Evolutionary conservation across 2,329 filamentous ascomycete genomes (phyloP), one percentile per base, ranked within the genome.

Genomic region (Clonostachys byssicola): DNA sequence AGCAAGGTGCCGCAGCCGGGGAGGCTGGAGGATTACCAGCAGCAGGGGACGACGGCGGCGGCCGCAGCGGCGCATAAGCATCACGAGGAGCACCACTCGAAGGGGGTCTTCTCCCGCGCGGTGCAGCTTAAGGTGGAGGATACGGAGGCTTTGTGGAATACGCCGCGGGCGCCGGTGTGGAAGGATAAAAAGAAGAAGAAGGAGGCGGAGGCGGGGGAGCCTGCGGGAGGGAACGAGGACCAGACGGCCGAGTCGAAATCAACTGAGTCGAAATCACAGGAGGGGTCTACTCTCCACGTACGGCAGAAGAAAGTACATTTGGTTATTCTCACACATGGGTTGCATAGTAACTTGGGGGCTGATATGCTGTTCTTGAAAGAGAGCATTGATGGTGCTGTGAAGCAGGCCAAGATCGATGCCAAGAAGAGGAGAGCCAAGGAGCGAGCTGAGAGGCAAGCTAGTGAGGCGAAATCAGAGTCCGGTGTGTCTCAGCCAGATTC

Each of bases 321-420:
- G 40, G 94, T 99, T 20, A 77, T 99, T 34, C 70, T 99, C 44
- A 97, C 94, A 0, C 94, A 99, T 69, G 94, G 94, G 0, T 67
- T 99, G 52, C 94, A 99, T 65, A 96, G 92, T 67, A 99, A 99
- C 63, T 76, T 96, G 12, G 90, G 94, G 6, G 88, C 91, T 18
- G 94, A 99, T 63, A 96, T 99, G 94, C 74, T 99, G 17, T 99
- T 89, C 62, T 71, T 99, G 64, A 99, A 99, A 62, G 94, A 99
- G 67, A 95, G 90, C 65, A 97, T 99, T 52, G 94, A 99, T 68
- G 83, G 84, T 30, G 85, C 89, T 4, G 86, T 86, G 5, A 85
- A 75, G 56, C 83, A 92, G 61, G 86, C 89, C 30, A 85, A 85
- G 56, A 71, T 82, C 44, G 85, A 89, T 63, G 81, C 84, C 36